Evolutionary conservation across 2,329 filamentous ascomycete species (phyloP), one percentile per base, ranked within the genome.

Genomic region (Fusarium duplospermum): DNA sequence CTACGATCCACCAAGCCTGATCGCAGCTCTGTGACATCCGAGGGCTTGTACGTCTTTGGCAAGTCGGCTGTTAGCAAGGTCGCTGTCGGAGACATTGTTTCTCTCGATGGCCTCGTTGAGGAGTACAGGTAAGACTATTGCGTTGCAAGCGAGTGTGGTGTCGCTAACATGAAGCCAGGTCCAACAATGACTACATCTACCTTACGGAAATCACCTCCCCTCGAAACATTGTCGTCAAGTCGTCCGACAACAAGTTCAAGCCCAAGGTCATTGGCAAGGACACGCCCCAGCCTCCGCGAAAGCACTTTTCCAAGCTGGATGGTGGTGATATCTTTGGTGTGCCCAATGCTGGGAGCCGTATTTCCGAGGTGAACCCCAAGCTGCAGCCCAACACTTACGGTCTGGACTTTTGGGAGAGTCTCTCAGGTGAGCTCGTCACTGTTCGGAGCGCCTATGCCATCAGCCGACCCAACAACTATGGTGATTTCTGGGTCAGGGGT

Each of bases 371-470:
- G 36, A 93, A 94, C 79, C 91, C 91, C 0, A 83, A 83, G 16
- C 85, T 94, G 42, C 80, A 92, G 69, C 92, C 92, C 2, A 82
- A 83, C 24, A 82, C 84, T 47, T 94, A 91, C 77, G 92, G 92
- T 3, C 84, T 94, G 33, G 92, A 94, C 80, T 94, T 93, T 78
- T 94, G 92, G 92, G 90, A 94, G 86, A 91, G 88, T 71, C 82
- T 94, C 67, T 86, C 84, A 63, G 92, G 92, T 31, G 91, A 93
- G 81, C 84, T 93, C 9, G 91, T 94, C 16, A 93, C 89, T 1
- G 83, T 94, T 56, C 86, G 85, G 73, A 86, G 82, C 54, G 88
- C 90, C 2, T 86, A 83, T 14, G 90, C 89, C 50, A 81, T 93
- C 54, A 85, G 87, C 60, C 89, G 88, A 64, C 89, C 92, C 2